phyloP scores from a whole-genome alignment of 192 early-diverging fungal species.

The Umbelopsis sp. region DNA sequence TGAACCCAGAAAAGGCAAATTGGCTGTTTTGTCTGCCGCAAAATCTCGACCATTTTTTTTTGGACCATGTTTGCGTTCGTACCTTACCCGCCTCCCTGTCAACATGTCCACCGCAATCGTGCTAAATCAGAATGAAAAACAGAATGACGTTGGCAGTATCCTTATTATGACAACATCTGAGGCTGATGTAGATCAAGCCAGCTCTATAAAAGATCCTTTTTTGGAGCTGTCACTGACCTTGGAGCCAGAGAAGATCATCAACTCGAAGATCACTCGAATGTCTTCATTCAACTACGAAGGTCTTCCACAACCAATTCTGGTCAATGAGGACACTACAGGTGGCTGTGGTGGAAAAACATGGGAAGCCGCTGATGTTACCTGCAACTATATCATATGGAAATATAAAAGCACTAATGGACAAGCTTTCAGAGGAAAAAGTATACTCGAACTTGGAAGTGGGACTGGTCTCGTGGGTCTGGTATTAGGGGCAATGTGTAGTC shows the following conservation, averaged over 20 bases:
- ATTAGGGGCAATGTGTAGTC: conserved; percentile 24
- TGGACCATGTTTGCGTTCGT: neutral
- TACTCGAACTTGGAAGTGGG: conserved; percentile 49
- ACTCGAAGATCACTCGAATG: neutral
- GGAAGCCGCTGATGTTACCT: conserved; percentile 47
- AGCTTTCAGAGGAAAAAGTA: conserved; percentile 19
- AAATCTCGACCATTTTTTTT: neutral
- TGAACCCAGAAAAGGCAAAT: neutral
- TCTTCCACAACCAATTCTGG: neutral
- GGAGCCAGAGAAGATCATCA: neutral
- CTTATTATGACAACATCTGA: neutral
- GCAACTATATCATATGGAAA: conserved; percentile 41
- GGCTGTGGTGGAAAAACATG: conserved; percentile 57
- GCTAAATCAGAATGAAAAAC: neutral
- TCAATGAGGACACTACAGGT: conserved; percentile 7
- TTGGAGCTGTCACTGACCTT: neutral
- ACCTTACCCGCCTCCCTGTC: neutral
- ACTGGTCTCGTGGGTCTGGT: conserved; percentile 53
- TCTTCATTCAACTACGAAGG: neutral
- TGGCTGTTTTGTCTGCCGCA: neutral
- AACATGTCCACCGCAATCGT: neutral
- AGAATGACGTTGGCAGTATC: neutral
- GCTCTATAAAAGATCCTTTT: neutral
- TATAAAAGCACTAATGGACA: neutral
- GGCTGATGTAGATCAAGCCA: neutral